phyloP scores from a whole-genome alignment of 768 basidiomycete genomes.

The Russula foetens region DNA sequence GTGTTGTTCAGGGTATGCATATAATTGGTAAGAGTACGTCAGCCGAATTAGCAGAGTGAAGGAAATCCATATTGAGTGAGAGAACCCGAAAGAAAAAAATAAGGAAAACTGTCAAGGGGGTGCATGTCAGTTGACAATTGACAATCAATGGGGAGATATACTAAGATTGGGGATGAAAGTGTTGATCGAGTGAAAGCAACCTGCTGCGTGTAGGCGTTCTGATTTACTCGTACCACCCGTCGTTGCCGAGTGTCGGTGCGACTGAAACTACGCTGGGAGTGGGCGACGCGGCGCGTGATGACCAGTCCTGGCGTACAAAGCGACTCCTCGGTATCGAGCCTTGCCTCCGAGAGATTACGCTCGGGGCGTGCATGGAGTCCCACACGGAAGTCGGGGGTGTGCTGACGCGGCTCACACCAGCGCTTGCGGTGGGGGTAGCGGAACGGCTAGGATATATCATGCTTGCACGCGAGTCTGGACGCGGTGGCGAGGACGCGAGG shows the following conservation, averaged over 20 bases:
- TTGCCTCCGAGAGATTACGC: slow-evolving; percentile 18
- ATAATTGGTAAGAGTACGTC: not conserved
- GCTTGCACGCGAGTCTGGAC: slow-evolving; percentile 73
- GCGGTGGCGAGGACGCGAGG: slow-evolving; percentile 36
- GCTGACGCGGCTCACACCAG: slow-evolving; percentile 33
- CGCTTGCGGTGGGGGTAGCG: slow-evolving; percentile 39
- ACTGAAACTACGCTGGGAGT: slow-evolving; percentile 70
- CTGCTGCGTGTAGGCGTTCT: too few species aligned
- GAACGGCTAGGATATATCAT: slow-evolving; percentile 48
- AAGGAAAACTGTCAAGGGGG: not conserved
- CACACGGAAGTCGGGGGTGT: slow-evolving; percentile 59
- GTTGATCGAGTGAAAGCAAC: not conserved
- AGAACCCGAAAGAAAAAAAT: not conserved
- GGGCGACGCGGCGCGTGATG: slow-evolving; percentile 48
- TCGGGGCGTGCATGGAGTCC: slow-evolving; percentile 59
- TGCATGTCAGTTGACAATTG: not conserved
- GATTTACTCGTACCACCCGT: slow-evolving; percentile 72
- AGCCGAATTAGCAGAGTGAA: not conserved
- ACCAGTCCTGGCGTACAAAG: slow-evolving; percentile 19
- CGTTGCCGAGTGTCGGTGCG: slow-evolving; percentile 58
- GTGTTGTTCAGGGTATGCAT: slow-evolving; percentile 12
- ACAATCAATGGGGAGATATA: not conserved
- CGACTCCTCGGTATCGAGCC: not conserved
- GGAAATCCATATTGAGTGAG: slow-evolving; percentile 5
- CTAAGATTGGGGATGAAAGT: not conserved